Conservation (phyloP, 1,284 basidiomycete genomes). For the Sanghuangporus weigelae region DNA sequence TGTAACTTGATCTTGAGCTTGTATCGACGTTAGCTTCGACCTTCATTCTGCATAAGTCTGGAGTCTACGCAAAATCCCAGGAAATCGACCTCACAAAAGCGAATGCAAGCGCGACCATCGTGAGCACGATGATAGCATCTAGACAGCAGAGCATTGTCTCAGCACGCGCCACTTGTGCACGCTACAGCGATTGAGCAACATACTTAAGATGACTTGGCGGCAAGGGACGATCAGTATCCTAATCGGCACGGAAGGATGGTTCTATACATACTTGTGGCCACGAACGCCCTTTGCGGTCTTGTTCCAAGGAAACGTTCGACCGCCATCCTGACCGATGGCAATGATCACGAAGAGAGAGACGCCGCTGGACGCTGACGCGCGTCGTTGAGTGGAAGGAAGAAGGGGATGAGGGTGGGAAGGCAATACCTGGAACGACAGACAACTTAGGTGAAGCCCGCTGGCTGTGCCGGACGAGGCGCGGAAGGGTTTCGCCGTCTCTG, state of each 20-base stretch:
- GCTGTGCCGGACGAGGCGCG: neutral
- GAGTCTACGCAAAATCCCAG: neutral
- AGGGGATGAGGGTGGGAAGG: neutral
- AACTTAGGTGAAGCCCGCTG: neutral
- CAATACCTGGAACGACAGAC: neutral
- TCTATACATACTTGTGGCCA: conserved; percentile 43
- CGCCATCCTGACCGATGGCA: conserved; percentile 21
- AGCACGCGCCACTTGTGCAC: neutral
- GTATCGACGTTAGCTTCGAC: conserved; percentile 51
- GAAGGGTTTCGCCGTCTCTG: neutral
- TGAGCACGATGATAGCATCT: conserved; percentile 48
- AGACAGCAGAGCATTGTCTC: neutral
- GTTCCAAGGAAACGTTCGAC: conserved; percentile 26
- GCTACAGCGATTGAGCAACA: neutral
- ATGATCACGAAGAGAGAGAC: neutral
- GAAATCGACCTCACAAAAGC: conserved; percentile 24
- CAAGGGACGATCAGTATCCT: conserved; percentile 22
- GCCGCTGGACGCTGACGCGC: neutral
- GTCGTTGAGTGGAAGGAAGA: neutral
- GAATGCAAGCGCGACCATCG: conserved; percentile 39
- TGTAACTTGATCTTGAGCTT: conserved; percentile 36
- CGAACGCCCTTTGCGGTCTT: conserved; percentile 23
- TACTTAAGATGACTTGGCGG: conserved; percentile 12
- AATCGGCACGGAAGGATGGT: conserved; percentile 6
- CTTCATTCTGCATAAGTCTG: conserved; percentile 28